Evolutionary conservation across 2,329 filamentous ascomycete species (phyloP).

Genomic region (Xylaria sp.): DNA sequence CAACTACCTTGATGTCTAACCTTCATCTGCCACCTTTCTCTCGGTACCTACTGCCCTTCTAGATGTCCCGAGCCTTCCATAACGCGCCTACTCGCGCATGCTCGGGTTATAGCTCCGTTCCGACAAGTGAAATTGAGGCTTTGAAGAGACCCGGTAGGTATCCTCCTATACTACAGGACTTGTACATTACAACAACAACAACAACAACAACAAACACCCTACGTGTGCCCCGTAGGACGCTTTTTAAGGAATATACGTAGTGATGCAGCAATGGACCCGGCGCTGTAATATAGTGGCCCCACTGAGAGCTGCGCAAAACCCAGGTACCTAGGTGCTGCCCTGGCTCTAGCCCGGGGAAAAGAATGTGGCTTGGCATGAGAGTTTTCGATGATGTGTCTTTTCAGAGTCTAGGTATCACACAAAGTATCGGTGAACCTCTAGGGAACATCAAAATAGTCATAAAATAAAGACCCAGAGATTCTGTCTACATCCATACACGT

Average conservation of each 20-base stretch:
- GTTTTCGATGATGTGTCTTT: constrained; percentile 38
- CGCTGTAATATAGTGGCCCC: constrained; percentile 28
- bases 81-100: neutral
- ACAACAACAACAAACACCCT: constrained; percentile 20
- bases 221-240: constrained; percentile 6
- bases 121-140: neutral
- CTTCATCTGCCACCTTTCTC: constrained; percentile 1
- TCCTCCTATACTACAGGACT: neutral
- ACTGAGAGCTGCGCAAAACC: too few species aligned
- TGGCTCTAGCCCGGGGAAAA: constrained; percentile 29
- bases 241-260: constrained; percentile 27
- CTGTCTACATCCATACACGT: neutral
- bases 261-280: constrained; percentile 23
- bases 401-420: constrained; percentile 9
- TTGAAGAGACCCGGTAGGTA: neutral
- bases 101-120: neutral
- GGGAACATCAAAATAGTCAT: neutral
- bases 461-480: neutral
- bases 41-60: neutral
- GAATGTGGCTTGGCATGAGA: constrained; percentile 38
- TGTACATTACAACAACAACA: constrained; percentile 17
- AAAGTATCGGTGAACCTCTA: neutral
- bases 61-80: neutral
- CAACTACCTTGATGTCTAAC: constrained; percentile 20
- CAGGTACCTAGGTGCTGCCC: constrained; percentile 13